Percentiles rank a stretch among this genome's conserved stretches.
Evolutionary conservation across 169 alveolate genomes (phyloP).

Genomic region (Plasmodium coatneyi): DNA sequence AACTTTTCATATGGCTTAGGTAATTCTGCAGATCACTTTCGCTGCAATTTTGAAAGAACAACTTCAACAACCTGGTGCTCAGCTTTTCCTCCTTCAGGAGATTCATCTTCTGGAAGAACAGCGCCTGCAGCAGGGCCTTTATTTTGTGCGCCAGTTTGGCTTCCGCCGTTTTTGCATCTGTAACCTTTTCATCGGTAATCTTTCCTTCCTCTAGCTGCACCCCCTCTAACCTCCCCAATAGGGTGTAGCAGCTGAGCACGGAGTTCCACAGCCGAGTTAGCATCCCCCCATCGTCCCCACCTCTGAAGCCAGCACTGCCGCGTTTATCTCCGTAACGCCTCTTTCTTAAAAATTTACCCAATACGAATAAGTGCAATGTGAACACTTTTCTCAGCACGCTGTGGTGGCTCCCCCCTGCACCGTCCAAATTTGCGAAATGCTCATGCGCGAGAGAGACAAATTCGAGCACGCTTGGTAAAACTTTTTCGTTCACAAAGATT

Average conservation of each 20-base stretch:
- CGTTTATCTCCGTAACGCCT: neutral
- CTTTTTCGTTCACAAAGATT: slow-evolving; percentile 13
- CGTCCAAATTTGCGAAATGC: neutral
- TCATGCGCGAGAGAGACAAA: slow-evolving; percentile 15
- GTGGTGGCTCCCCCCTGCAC: neutral
- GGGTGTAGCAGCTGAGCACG: slow-evolving; percentile 25
- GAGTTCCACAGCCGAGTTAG: slow-evolving; percentile 21
- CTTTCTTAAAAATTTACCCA: slow-evolving; percentile 31
- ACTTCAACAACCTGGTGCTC: slow-evolving; percentile 27
- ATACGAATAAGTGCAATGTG: slow-evolving; percentile 31
- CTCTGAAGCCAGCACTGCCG: neutral
- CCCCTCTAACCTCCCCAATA: slow-evolving; percentile 30
- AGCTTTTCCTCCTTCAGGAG: slow-evolving; percentile 50
- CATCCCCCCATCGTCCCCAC: neutral
- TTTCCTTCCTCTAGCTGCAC: neutral
- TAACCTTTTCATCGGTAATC: neutral
- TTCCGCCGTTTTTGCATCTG: neutral
- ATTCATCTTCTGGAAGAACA: slow-evolving; percentile 37
- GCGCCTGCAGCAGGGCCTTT: neutral
- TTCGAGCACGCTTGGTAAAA: slow-evolving; percentile 21
- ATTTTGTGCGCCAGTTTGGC: slow-evolving; percentile 12
- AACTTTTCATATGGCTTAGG: slow-evolving; percentile 18
- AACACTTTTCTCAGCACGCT: slow-evolving; percentile 1
- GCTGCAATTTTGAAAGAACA: slow-evolving; percentile 30
- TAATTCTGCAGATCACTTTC: slow-evolving; percentile 45